A percentile compares a stretch with the other conserved stretches of the same genome.
Evolutionary conservation across 164 flowering plant species (phyloP).

Genomic region (Paratinospora sagittata): DNA sequence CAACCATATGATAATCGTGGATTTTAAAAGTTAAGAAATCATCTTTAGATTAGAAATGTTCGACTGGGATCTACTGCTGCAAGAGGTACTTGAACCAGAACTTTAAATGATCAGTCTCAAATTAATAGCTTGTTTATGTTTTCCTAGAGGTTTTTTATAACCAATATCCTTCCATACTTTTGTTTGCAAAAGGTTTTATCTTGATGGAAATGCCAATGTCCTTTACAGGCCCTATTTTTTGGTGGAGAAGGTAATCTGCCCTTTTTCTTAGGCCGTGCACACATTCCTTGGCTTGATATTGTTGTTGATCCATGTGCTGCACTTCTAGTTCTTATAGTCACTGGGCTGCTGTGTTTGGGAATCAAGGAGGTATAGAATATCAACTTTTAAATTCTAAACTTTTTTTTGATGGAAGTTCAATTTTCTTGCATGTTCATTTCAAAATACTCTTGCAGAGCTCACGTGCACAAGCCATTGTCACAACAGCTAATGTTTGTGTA

Average conservation of each 20-base stretch:
- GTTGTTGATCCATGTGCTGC: slow-evolving; percentile 97
- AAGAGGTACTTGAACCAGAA: background rate
- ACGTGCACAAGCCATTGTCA: slow-evolving; percentile 66
- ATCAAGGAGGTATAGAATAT: slow-evolving; percentile 71
- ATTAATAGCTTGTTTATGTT: background rate
- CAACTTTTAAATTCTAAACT: background rate
- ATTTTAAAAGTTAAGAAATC: background rate
- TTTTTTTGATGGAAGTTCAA: background rate
- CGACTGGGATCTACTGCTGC: background rate
- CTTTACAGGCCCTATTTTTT: slow-evolving; percentile 68
- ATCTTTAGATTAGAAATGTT: background rate
- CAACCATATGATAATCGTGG: background rate
- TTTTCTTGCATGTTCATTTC: background rate
- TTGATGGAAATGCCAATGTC: background rate
- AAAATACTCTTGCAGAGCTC: slow-evolving; percentile 54
- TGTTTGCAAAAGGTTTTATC: slow-evolving; percentile 5
- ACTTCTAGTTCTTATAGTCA: slow-evolving; percentile 63
- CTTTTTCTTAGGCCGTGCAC: slow-evolving; percentile 57
- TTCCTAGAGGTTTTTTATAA: background rate
- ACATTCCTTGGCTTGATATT: slow-evolving; percentile 64
- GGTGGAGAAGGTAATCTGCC: slow-evolving; percentile 76
- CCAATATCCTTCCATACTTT: background rate
- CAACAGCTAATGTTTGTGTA: slow-evolving; percentile 69
- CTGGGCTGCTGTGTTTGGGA: slow-evolving; percentile 76
- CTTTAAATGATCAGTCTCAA: background rate